Evolutionary conservation across 163 green algal genomes (phyloP).

Genomic region (Prototheca cutis): DNA sequence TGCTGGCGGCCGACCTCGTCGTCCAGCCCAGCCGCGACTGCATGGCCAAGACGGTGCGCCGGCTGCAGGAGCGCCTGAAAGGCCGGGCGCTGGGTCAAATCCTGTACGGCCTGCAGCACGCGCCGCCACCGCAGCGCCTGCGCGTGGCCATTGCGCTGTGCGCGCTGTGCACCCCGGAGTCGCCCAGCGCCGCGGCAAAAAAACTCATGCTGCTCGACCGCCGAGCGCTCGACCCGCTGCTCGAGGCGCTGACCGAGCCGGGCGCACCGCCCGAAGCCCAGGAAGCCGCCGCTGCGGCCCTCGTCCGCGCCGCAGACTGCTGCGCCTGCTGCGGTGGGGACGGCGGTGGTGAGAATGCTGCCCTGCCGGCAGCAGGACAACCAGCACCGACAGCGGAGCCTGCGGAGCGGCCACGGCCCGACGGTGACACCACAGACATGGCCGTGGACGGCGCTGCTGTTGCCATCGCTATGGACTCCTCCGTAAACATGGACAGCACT

Average conservation of each 20-base stretch:
- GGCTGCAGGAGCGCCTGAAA: constrained; percentile 75
- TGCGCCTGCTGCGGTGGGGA: constrained; percentile 4
- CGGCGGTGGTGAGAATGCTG: not conserved
- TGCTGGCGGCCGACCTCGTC: constrained; percentile 75
- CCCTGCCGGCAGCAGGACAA: not conserved
- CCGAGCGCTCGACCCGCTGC: constrained; percentile 44
- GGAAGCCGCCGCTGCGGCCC: constrained; percentile 8
- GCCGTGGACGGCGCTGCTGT: not conserved
- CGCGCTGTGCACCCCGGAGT: constrained; percentile 49
- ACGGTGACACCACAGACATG: not conserved
- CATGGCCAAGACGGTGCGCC: constrained; percentile 92
- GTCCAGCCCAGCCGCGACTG: constrained; percentile 86
- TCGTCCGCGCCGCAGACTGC: constrained; percentile 14
- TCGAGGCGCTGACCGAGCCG: constrained; percentile 42
- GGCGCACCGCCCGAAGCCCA: constrained; percentile 12
- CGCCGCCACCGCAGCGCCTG: constrained; percentile 36
- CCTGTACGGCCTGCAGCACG: constrained; percentile 54
- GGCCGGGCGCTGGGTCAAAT: constrained; percentile 69
- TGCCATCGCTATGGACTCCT: not conserved
- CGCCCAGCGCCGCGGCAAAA: constrained; percentile 33
- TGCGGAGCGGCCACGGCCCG: not conserved
- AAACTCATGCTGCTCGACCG: constrained; percentile 59
- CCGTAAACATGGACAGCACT: constrained; percentile 7
- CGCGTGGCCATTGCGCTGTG: constrained; percentile 70
- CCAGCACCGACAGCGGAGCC: not conserved